Percentiles rank a stretch among this genome's conserved stretches.
Conservation (phyloP, 345 rosid species). For the Adansonia digitata region DNA sequence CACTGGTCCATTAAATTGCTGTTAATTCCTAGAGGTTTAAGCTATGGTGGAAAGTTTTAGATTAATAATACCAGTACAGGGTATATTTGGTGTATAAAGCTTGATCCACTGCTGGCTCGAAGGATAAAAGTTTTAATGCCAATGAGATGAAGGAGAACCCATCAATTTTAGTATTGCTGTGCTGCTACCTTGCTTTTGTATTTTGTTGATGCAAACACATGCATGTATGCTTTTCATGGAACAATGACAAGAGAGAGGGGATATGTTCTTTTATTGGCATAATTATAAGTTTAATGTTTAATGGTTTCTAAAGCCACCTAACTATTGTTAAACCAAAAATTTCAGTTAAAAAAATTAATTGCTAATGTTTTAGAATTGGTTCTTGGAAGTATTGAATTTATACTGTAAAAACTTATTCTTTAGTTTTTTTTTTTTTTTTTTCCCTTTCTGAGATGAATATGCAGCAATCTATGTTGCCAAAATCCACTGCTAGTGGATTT, state of each 20-base stretch:
- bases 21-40: background rate
- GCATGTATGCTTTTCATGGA: background rate
- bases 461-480: conserved; percentile 48
- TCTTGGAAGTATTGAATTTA: background rate
- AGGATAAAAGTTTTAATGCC: background rate
- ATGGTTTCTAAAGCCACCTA: background rate
- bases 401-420: background rate
- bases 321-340: background rate
- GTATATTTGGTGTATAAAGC: background rate
- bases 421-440: background rate
- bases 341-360: background rate
- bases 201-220: background rate
- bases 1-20: background rate
- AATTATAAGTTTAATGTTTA: background rate
- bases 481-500: conserved; percentile 56
- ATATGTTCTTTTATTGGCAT: background rate
- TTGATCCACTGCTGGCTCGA: too few relatives aligned
- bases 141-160: background rate
- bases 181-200: background rate
- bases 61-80: background rate
- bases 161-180: background rate
- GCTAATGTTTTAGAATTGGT: conserved; percentile 1
- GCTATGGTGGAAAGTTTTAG: conserved; percentile 1
- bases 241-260: background rate
- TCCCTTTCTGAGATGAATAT: conserved; percentile 29